A percentile compares a stretch with the other conserved stretches of the same genome.
These are phyloP conservation scores for Cucumis melo DNA, from an alignment of 306 rosid species.

Conservation along the genomic window DNA sequence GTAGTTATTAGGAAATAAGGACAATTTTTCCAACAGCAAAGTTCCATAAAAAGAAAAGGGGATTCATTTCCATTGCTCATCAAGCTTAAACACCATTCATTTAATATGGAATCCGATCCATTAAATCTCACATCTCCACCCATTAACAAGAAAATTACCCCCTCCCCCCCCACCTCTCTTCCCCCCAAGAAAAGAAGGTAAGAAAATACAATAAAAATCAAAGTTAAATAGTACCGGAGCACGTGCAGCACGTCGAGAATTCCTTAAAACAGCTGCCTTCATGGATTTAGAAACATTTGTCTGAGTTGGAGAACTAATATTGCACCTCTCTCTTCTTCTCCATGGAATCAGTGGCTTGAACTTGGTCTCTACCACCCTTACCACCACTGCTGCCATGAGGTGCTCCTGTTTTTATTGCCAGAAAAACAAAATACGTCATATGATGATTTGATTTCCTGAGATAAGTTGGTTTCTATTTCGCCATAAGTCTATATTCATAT, in stretches of 20 bases:
- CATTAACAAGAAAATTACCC: not conserved
- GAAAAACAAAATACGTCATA: conserved; percentile 3
- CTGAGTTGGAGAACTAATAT: conserved; percentile 9
- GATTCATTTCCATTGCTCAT: not conserved
- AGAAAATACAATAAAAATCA: not conserved
- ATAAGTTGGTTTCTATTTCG: not conserved
- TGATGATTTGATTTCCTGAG: not conserved
- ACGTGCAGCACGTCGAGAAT: not conserved
- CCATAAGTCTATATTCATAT: not conserved
- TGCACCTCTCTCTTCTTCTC: conserved; percentile 54
- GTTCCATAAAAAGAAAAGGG: not conserved
- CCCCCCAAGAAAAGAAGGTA: not conserved
- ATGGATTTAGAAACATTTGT: not conserved
- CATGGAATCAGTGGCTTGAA: conserved; percentile 40
- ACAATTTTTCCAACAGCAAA: not conserved
- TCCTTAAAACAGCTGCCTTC: not conserved
- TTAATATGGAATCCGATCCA: not conserved
- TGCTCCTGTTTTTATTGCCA: conserved; percentile 30
- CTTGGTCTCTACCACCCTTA: conserved; percentile 43
- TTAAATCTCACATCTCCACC: not conserved
- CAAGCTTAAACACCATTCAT: not conserved
- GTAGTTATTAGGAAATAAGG: not conserved
- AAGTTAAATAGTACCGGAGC: not conserved
- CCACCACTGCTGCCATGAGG: conserved; percentile 39
- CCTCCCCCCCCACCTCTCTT: too few species aligned